Conservation (phyloP, 148 eudicot genomes). For the Gaultheria prostrata region DNA sequence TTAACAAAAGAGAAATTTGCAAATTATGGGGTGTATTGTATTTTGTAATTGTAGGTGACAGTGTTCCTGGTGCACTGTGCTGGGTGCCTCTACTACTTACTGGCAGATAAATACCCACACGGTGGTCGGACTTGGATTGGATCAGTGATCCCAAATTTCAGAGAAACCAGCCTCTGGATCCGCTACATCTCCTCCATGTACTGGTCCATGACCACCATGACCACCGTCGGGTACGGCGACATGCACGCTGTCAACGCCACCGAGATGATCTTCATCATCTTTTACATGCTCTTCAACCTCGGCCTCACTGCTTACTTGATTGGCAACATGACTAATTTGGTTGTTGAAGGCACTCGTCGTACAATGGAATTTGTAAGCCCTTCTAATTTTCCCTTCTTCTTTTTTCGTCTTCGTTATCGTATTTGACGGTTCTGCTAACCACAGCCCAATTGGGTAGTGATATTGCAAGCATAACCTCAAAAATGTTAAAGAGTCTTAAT, state of each 20-base stretch:
- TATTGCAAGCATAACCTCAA: too few relatives aligned
- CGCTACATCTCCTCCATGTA: slow-evolving; percentile 75
- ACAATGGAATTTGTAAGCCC: slow-evolving; percentile 82
- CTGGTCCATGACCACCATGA: slow-evolving; percentile 86
- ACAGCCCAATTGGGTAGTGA: too few relatives aligned
- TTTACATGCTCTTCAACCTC: slow-evolving; percentile 84
- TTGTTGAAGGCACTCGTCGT: slow-evolving; percentile 80
- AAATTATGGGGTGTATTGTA: not conserved
- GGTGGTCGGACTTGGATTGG: slow-evolving; percentile 80
- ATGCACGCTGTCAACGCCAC: slow-evolving; percentile 72
- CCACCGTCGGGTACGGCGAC: slow-evolving; percentile 89
- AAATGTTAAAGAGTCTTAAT: too few relatives aligned
- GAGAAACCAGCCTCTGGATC: slow-evolving; percentile 48
- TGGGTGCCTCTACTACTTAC: slow-evolving; percentile 68
- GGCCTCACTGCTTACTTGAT: slow-evolving; percentile 88
- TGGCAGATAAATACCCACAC: slow-evolving; percentile 74
- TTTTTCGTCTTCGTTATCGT: too few relatives aligned
- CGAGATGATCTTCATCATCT: slow-evolving; percentile 79
- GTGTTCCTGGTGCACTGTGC: slow-evolving; percentile 72
- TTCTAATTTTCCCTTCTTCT: not conserved
- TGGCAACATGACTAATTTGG: slow-evolving; percentile 90
- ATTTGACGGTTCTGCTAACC: too few relatives aligned
- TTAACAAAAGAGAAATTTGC: not conserved
- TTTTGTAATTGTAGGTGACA: slow-evolving; percentile 62
- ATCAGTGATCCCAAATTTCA: slow-evolving; percentile 58